Evolutionary conservation across 2,329 filamentous ascomycete species (phyloP), one percentile per base, ranked within the genome.

Genomic region (Leptoxyphium fumago): DNA sequence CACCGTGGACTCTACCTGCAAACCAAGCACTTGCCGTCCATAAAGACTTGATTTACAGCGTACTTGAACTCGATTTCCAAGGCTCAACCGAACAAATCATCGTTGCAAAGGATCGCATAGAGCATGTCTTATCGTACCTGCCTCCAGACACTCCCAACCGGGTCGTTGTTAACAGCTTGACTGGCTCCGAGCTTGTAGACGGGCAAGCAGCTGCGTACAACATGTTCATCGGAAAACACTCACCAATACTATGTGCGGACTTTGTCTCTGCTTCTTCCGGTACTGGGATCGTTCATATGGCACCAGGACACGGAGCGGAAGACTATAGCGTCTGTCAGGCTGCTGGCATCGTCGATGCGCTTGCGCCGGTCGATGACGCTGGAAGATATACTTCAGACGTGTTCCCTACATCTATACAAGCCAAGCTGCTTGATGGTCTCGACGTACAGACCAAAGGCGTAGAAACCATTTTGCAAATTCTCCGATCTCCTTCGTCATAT

Each of bases 251-350:
- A 39, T 77, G 84, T 50, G 91, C 86, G 2, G 79, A 86, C 47
- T 96, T 95, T 57, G 91, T 98, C 10, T 85, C 87, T 2, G 78
- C 82, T 1, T 78, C 83, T 21, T 93, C 89, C n/a, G 91, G 91
- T 42, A 87, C 89, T 18, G 91, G 91, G 10, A 70, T 98, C n/a
- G 91, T 98, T 29, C 91, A 98, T 60, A 73, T 87, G 50, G 91
- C 91, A 2, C 89, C 91, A 6, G 91, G 91, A 2, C 91, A 98
- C 58, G 91, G 91, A 39, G 91, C 94, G 70, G 91, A 98, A 34
- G 91, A 98, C 60, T 98, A 96, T 58, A 78, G 89, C 48, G 77
- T 81, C 5, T 94, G 88, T 60, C 73, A 74, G 40, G 64, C 73
- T 18, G 69, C 82, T 39, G 80, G 76, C 1, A 83, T 96, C 44